phyloP scores from a whole-genome alignment of 129 eudicot species.

The Flaveria trinervia region DNA sequence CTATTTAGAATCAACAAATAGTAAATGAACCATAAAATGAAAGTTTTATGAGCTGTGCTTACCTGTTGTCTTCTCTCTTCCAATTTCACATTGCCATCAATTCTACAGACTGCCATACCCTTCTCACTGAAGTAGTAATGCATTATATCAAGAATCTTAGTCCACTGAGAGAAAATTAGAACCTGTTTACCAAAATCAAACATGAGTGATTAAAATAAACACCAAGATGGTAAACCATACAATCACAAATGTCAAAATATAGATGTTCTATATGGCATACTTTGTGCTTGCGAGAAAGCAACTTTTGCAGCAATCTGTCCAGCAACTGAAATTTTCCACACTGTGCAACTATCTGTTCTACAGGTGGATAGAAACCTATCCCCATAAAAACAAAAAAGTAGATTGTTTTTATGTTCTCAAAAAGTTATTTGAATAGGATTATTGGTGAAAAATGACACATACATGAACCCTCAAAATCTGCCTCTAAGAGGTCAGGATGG shows the following conservation, averaged over 20 bases:
- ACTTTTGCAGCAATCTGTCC: constrained; percentile 64
- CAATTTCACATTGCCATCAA: constrained; percentile 87
- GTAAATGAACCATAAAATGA: background rate
- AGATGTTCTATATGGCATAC: constrained; percentile 35
- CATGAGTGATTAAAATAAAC: constrained; percentile 5
- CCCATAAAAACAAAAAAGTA: background rate
- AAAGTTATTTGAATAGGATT: background rate
- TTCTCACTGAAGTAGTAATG: constrained; percentile 85
- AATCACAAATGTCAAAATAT: background rate
- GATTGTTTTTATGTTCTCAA: background rate
- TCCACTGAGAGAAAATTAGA: constrained; percentile 92
- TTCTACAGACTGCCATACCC: constrained; percentile 78
- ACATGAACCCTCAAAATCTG: constrained; percentile 86
- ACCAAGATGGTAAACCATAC: constrained; percentile 4
- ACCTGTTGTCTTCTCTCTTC: constrained; percentile 82
- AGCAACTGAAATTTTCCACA: constrained; percentile 89
- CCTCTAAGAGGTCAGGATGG: constrained; percentile 92
- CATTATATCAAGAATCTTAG: constrained; percentile 85
- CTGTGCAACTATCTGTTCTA: constrained; percentile 81
- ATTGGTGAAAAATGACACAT: constrained; percentile 34
- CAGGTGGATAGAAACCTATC: constrained; percentile 84
- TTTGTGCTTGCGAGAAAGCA: constrained; percentile 79
- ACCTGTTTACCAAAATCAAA: constrained; percentile 56
- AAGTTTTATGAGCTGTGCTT: constrained; percentile 6
- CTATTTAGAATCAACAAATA: background rate